Conservation (phyloP, 257 asterid species). For the Rauvolfia tetraphylla region DNA sequence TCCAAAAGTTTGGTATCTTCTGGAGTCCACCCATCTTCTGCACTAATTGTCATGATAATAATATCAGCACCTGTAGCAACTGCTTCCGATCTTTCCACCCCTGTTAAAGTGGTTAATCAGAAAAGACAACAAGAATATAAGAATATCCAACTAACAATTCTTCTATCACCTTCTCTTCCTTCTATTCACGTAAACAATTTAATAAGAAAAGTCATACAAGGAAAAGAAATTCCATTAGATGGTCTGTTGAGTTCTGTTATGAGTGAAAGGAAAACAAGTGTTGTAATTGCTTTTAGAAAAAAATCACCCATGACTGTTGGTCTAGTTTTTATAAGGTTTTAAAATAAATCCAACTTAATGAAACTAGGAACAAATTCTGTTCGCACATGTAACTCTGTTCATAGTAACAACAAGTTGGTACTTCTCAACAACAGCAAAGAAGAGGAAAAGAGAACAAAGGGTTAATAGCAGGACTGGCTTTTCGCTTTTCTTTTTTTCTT, state of each 20-base stretch:
- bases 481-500: too few species aligned
- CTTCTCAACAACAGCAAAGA: too few species aligned
- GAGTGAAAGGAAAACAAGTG: background rate
- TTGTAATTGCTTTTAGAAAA: too few species aligned
- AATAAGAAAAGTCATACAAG: background rate
- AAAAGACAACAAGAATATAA: background rate
- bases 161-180: background rate
- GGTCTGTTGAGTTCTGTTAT: background rate
- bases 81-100: slow-evolving; percentile 90
- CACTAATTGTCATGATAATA: slow-evolving; percentile 77
- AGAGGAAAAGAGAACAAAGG: background rate
- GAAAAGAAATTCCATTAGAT: background rate
- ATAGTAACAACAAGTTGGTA: too few species aligned
- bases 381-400: too few species aligned
- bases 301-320: too few species aligned
- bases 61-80: slow-evolving; percentile 84
- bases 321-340: background rate
- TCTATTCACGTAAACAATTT: background rate
- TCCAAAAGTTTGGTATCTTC: slow-evolving; percentile 69
- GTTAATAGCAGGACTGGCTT: too few species aligned
- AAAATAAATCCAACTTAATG: too few species aligned
- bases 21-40: slow-evolving; percentile 82
- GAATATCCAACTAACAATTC: background rate
- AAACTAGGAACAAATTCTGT: too few species aligned
- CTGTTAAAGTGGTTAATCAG: slow-evolving; percentile 31